Evolutionary conservation across 2,329 filamentous ascomycete species (phyloP).

Genomic region (Escovopsis sp.): DNA sequence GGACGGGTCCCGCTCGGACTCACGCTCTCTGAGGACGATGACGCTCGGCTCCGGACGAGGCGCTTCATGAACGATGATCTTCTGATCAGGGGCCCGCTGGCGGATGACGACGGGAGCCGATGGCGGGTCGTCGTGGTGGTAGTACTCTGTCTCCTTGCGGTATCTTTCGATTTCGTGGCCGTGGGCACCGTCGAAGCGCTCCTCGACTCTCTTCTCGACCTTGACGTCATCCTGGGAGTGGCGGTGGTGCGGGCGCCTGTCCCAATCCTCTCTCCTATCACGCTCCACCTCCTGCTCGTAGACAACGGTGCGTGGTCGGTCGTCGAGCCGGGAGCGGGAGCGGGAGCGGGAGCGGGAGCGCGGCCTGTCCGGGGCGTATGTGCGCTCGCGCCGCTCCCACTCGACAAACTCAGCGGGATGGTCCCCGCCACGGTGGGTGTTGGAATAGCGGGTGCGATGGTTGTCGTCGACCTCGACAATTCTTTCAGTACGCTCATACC

Average conservation of each 20-base stretch:
- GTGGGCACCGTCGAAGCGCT: conserved; percentile 30
- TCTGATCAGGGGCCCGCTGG: conserved; percentile 40
- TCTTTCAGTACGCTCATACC: conserved; percentile 23
- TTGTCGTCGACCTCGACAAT: conserved; percentile 31
- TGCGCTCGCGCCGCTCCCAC: conserved; percentile 24
- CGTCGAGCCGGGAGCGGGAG: conserved; percentile 30
- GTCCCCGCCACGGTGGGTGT: conserved; percentile 16
- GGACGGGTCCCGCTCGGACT: conserved; percentile 25
- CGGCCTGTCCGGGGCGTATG: conserved; percentile 32
- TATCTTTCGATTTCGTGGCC: conserved; percentile 42
- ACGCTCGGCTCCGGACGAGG: conserved; percentile 29
- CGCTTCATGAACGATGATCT: conserved; percentile 46
- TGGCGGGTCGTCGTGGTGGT: conserved; percentile 33
- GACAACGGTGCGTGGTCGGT: conserved; percentile 24
- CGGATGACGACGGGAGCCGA: conserved; percentile 41
- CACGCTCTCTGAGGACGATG: conserved; percentile 29
- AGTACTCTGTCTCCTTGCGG: conserved; percentile 49
- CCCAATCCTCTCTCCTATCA: conserved; percentile 27
- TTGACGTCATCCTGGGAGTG: conserved; percentile 33
- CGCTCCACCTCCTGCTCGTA: conserved; percentile 32
- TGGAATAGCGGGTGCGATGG: conserved; percentile 28
- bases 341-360: conserved; percentile 35
- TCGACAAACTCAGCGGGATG: conserved; percentile 27
- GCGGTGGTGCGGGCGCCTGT: conserved; percentile 17
- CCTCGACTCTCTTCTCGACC: conserved; percentile 38